Evolutionary conservation across 1,284 basidiomycete genomes (phyloP).

Genomic region (Melampsora larici-populina): DNA sequence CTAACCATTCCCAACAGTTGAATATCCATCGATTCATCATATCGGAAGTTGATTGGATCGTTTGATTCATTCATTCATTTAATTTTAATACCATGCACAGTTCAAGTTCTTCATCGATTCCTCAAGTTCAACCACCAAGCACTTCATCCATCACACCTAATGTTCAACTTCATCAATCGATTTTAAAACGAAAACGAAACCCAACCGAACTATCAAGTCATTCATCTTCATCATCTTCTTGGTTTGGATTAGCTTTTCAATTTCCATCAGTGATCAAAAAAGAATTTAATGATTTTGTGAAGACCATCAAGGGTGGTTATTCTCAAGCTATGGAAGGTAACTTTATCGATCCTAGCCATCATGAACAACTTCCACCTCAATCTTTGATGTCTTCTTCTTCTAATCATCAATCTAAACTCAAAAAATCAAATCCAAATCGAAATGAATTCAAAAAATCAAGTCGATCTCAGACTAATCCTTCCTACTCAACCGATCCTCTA

Average conservation of each 20-base stretch:
- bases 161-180: background rate
- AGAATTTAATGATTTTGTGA: constrained; percentile 42
- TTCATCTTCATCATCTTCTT: constrained; percentile 2
- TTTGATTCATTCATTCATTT: too few relatives aligned
- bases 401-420: background rate
- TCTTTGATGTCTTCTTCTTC: background rate
- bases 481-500: background rate
- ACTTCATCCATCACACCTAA: background rate
- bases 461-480: background rate
- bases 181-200: constrained; percentile 34
- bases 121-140: background rate
- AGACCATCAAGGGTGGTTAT: constrained; percentile 25
- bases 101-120: background rate
- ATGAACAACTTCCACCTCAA: background rate
- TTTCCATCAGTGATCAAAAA: constrained; percentile 41
- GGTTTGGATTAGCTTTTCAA: constrained; percentile 40
- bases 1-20: too few relatives aligned
- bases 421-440: background rate
- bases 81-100: too few relatives aligned
- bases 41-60: too few relatives aligned
- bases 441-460: background rate
- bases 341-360: background rate
- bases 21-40: too few relatives aligned
- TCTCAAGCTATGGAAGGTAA: background rate
- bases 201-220: background rate